Evolutionary conservation across 495 filamentous ascomycete species (phyloP), one percentile per base, ranked within the genome.

Genomic region (Hypoxylon subgilvum): DNA sequence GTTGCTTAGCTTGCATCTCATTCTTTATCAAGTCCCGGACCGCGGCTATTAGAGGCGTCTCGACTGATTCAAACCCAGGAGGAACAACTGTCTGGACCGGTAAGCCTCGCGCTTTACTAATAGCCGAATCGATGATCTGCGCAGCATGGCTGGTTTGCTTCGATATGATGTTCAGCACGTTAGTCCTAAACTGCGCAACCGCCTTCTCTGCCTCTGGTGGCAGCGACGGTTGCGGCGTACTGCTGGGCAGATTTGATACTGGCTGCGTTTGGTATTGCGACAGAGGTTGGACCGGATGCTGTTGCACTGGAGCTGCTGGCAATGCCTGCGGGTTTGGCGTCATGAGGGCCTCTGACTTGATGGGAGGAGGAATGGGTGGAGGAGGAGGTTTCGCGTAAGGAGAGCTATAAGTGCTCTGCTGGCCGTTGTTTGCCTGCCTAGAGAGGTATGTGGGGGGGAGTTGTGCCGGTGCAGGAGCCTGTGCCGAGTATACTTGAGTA

Each of bases 361-460:
- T 48, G 6, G 56, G 50, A 5, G 56, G 7, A 14, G n/a, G 41
- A 30, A 45, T 68, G 25, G 55, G 17, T 16, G 66, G 63, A 9
- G 70, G 66, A 5, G 75, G 66, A 18, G 68, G 69, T 39, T 74
- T 67, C 30, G 71, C 66, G 47, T 80, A 77, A 6, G 77, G 76
- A 5, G 77, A 78, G 31, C 70, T 73, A 47, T 79, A 79, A 2
- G 74, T 66, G 23, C 70, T 67, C 39, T 69, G 56, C 45, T 73
- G 72, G 19, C 65, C n/a, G 18, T 58, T 70, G 17, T 61, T 72
- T 17, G 69, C 43, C 22, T 68, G 73, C 12, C 72, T 68, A 16
- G 69, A 56, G 12, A 69, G 47, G 49, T 74, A 73, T 30, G 64
- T 70, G 23, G 48, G 38, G 17, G 73, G 63, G 16, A 72, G 39